Conservation (phyloP, 345 rosid species). For the Acer saccharum region DNA sequence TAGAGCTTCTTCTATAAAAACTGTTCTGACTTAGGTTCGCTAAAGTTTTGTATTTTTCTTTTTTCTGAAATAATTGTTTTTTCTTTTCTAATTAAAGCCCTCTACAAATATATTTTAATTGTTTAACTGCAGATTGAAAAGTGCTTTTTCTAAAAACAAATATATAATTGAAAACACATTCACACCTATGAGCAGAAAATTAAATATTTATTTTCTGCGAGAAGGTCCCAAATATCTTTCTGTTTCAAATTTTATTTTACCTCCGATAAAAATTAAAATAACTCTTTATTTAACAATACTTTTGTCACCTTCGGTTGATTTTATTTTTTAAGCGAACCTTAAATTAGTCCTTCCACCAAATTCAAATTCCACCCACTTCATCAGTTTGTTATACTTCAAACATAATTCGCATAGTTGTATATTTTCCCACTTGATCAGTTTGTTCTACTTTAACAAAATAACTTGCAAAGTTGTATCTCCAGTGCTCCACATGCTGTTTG, state of each 20-base stretch:
- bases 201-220: neutral
- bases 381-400: neutral
- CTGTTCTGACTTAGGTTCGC: neutral
- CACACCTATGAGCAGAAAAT: neutral
- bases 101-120: no score
- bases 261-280: no score
- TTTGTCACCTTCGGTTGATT: slow-evolving; percentile 2
- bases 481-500: neutral
- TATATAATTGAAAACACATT: neutral
- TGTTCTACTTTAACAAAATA: neutral
- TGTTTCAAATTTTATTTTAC: neutral
- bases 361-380: neutral
- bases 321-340: neutral
- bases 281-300: neutral
- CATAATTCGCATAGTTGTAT: neutral
- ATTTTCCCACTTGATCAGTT: neutral
- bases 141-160: neutral
- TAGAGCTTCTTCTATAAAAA: neutral
- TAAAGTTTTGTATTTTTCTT: neutral
- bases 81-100: neutral
- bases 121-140: neutral
- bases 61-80: neutral
- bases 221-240: neutral
- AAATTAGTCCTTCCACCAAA: neutral
- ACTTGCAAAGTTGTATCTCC: neutral